A percentile compares a stretch with the other conserved stretches of the same genome.
phyloP scores from a whole-genome alignment of 1,284 basidiomycete genomes.

The Cutaneotrichosporon sp. region DNA sequence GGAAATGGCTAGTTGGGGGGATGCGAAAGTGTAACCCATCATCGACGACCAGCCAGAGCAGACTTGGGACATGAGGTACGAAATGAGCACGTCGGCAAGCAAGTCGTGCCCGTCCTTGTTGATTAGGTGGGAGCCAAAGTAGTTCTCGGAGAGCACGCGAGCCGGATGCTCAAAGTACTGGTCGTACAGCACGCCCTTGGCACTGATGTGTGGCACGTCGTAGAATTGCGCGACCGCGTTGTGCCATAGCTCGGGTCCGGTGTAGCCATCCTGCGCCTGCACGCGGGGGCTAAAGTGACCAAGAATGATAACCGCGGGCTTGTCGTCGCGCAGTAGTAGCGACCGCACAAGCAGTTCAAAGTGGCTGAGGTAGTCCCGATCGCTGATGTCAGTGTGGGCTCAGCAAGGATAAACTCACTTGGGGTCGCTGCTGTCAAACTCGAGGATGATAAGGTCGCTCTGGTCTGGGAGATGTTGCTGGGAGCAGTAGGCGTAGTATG shows the following conservation, averaged over 20 bases:
- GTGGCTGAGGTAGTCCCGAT: slow-evolving; percentile 66
- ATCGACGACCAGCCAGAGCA: slow-evolving; percentile 77
- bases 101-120: slow-evolving; percentile 73
- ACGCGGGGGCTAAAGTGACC: slow-evolving; percentile 86
- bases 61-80: slow-evolving; percentile 80
- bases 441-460: slow-evolving; percentile 86
- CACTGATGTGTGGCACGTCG: slow-evolving; percentile 82
- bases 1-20: slow-evolving; percentile 30
- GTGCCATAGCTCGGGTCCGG: slow-evolving; percentile 82
- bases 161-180: slow-evolving; percentile 71
- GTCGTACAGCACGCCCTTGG: slow-evolving; percentile 74
- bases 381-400: slow-evolving; percentile 51
- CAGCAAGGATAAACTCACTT: slow-evolving; percentile 55
- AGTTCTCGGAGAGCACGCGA: slow-evolving; percentile 63
- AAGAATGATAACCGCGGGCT: slow-evolving; percentile 81
- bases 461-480: slow-evolving; percentile 84
- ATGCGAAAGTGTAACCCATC: slow-evolving; percentile 59
- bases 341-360: slow-evolving; percentile 89
- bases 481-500: slow-evolving; percentile 88
- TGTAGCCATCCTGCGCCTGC: slow-evolving; percentile 70
- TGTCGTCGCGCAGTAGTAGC: slow-evolving; percentile 75
- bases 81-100: slow-evolving; percentile 74
- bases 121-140: slow-evolving; percentile 75
- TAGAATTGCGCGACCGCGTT: slow-evolving; percentile 88
- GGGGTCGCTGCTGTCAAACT: slow-evolving; percentile 82